A percentile compares a stretch with the other conserved stretches of the same genome.
Conservation (phyloP, 345 rosid genomes). For the Noccaea bulbosa region DNA sequence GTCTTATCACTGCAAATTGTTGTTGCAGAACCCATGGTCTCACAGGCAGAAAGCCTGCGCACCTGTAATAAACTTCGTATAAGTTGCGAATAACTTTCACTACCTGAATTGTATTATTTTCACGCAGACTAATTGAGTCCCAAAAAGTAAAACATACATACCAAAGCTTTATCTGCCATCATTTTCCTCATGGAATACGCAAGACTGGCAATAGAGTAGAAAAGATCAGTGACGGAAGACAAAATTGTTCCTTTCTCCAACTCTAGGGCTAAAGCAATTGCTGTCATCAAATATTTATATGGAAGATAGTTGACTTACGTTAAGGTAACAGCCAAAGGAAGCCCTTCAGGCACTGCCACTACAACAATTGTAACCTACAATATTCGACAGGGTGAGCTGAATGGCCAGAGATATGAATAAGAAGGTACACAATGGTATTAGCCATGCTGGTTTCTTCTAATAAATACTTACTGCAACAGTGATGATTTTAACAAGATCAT, state of each 20-base stretch:
- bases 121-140: constrained; percentile 11
- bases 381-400: constrained; percentile 25
- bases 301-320: constrained; percentile 65
- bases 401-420: constrained; percentile 25
- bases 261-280: constrained; percentile 14
- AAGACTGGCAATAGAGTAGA: constrained; percentile 55
- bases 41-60: constrained; percentile 96
- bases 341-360: constrained; percentile 99
- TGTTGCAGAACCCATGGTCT: constrained; percentile 98
- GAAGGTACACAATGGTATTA: constrained; percentile 19
- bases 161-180: constrained; percentile 99
- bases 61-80: constrained; percentile 58
- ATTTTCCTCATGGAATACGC: constrained; percentile 99
- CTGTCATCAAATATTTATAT: constrained; percentile 7
- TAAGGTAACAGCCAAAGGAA: constrained; percentile 95
- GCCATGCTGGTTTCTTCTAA: constrained; percentile 16
- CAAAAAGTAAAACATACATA: constrained; percentile 37
- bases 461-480: constrained; percentile 80
- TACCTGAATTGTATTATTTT: background rate
- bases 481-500: constrained; percentile 75
- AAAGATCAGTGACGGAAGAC: constrained; percentile 21
- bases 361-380: constrained; percentile 93
- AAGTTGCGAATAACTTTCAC: constrained; percentile 9
- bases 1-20: constrained; percentile 98
- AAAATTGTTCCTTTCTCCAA: constrained; percentile 26